Conservation (phyloP, 805 yeast genomes). For the Kluyveromyces dobzhanskii region DNA sequence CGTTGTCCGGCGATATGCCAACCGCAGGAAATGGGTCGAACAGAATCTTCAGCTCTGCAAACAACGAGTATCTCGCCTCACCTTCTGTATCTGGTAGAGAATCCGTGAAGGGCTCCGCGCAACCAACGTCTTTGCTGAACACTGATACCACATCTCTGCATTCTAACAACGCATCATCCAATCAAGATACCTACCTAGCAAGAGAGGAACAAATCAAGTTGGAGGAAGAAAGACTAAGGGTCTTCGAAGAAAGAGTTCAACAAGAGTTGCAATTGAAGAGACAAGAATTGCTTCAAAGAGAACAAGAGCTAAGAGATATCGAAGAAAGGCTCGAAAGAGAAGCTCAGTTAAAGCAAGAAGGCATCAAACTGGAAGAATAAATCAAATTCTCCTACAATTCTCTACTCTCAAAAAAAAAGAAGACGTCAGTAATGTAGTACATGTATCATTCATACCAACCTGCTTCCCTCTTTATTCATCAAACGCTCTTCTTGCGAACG, state of each 20-base stretch:
- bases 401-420: too few species aligned
- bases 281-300: constrained; percentile 76
- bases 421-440: too few species aligned
- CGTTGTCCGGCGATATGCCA: constrained; percentile 52
- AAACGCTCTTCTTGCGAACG: too few species aligned
- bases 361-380: neutral
- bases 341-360: constrained; percentile 31
- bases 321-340: constrained; percentile 61
- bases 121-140: neutral
- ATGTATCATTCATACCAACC: too few species aligned
- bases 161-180: constrained; percentile 10
- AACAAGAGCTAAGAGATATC: constrained; percentile 74
- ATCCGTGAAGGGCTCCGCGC: constrained; percentile 3
- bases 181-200: constrained; percentile 40
- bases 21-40: constrained; percentile 1
- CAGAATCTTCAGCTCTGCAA: constrained; percentile 1
- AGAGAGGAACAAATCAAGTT: constrained; percentile 85
- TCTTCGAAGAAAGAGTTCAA: constrained; percentile 84
- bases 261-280: constrained; percentile 75
- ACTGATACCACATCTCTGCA: constrained; percentile 5
- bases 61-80: constrained; percentile 6
- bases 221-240: constrained; percentile 81
- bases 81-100: constrained; percentile 5
- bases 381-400: too few species aligned
- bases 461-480: too few species aligned